Evolutionary conservation across 169 alveolate species (phyloP).

Genomic region (Amoebophrya sp.): DNA sequence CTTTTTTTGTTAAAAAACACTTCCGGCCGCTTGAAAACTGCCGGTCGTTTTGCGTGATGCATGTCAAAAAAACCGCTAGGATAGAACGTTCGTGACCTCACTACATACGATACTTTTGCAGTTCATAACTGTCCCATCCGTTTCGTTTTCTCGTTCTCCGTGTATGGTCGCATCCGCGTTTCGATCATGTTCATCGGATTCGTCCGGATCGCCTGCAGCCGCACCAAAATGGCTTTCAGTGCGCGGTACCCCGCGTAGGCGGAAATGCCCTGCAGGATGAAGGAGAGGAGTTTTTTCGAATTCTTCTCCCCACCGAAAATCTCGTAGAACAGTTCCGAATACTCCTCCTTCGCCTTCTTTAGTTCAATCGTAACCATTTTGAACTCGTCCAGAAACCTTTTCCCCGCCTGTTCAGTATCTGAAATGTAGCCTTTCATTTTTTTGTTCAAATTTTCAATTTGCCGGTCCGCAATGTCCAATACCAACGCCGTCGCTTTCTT

Average conservation of each 20-base stretch:
- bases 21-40: no score
- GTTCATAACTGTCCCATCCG: no score
- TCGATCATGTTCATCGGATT: background rate
- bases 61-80: no score
- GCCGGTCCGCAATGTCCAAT: background rate
- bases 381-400: background rate
- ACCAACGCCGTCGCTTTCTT: background rate
- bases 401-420: background rate
- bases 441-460: background rate
- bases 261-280: background rate
- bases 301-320: background rate
- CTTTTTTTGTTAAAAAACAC: no score
- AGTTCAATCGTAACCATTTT: background rate
- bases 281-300: background rate
- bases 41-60: no score
- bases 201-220: background rate
- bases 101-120: no score
- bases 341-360: background rate
- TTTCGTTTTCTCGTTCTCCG: background rate
- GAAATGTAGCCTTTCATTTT: background rate
- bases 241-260: background rate
- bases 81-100: no score
- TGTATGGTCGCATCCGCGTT: background rate
- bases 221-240: background rate
- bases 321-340: background rate